Evolutionary conservation across 202 grass and related monocot genomes (phyloP), one percentile per base, ranked within the genome.

Genomic region (Digitaria exilis): DNA sequence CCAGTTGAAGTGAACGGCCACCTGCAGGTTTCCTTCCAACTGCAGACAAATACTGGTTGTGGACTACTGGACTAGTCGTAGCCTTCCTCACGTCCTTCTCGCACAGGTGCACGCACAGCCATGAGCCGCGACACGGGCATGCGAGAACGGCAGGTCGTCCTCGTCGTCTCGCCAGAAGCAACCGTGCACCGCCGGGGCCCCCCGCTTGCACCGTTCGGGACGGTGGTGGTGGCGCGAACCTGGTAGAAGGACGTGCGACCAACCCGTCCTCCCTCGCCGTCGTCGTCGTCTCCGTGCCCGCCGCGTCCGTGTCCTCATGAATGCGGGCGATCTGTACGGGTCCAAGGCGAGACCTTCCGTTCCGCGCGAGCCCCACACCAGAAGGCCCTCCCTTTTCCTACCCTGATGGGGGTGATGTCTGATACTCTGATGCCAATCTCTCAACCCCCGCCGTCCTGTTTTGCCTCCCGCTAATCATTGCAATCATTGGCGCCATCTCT

Each of bases 401-500:
- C 1, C 43, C 24, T 25, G 59, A 63, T 71, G 32, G 60, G n/a
- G n/a, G n/a, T n/a, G n/a, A n/a, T n/a, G n/a, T n/a, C n/a, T n/a
- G n/a, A n/a, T n/a, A n/a, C n/a, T n/a, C 60, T 83, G 75, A 80
- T 87, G 62, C 75, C 75, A 84, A 90, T 80, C 59, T 24, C 83
- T 69, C 84, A 90, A 86, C 84, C 32, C 41, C 88, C 79, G 28
- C 67, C 50, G 1, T 49, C 22, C 43, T 51, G 49, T 63, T 66
- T 24, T 6, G 49, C 5, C 18, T 49, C 61, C 13, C 21, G 68
- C 80, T 90, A 87, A 90, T 90, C 69, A 88, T 88, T 86, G 89
- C 67, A 85, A 91, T 78, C 86, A 91, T 78, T 79, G 54, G 45
- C 73, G 52, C 45, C 77, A 73, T 82, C 60, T 88, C 77, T 73